Evolutionary conservation across 2,329 filamentous ascomycete genomes (phyloP), one percentile per base, ranked within the genome.

Genomic region (Periconia macrospinosa): DNA sequence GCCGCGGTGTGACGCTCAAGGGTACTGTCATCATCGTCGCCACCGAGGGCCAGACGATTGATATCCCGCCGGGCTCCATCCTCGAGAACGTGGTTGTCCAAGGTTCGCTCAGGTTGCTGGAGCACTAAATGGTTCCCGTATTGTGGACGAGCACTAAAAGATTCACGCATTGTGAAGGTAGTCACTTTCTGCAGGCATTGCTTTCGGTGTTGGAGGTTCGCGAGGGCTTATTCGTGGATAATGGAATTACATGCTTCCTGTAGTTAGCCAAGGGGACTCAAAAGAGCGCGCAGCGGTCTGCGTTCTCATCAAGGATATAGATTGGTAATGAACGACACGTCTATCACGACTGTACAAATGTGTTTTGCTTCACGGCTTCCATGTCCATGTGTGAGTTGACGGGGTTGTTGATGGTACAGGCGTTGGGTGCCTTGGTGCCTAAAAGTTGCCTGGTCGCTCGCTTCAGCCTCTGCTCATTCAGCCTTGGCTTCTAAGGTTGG

Each of bases 31-130:
- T 99, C 74, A 99, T 99, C 65, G 94, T 99, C 49, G 94, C 94
- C 27, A 97, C 92, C 45, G 94, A 99, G 80, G 93, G 93, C 65
- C 92, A 90, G 82, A 99, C 94, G 60, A 99, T 99, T 69, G 94
- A 99, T 75, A 89, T 99, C 67, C 94, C 94, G 49, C 93, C 94
- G 18, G 94, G 94, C 74, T 97, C 92, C 18, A 91, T 99, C 69
- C 84, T 99, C 55, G 94, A 99, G 84, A 99, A 99, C 79, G 94
- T 97, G 14, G 94, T 99, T 48, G 94, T 99, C 53, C 94, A 99
- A 84, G 94, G 94, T 71, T 96, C 92, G 78, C 85, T 99, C 84
- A 82, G 86, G 70, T 79, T 87, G 71, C 77, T 88, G 61, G 85
- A 88, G 79, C 85, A 88, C 75, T 88, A 85, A 68, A 61, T 49